Evolutionary conservation across 352 stramenopile genomes (phyloP).

Genomic region (Pythium oligandrum): DNA sequence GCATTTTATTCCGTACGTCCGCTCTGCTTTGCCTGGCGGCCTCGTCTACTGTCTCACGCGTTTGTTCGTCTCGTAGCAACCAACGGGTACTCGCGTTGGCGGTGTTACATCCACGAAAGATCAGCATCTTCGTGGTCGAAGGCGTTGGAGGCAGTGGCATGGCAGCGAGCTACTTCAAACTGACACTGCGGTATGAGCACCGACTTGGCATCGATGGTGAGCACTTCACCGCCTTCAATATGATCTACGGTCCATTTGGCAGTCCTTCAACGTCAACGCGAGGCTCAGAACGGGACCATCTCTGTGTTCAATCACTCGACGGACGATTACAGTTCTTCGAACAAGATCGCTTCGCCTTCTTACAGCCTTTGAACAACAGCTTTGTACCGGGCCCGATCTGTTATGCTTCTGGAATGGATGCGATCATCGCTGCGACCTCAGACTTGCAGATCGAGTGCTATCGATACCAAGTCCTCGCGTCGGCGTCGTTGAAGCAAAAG

Average conservation of each 20-base stretch:
- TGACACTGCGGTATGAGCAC: constrained; percentile 83
- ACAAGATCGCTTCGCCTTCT: constrained; percentile 86
- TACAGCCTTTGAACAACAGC: constrained; percentile 75
- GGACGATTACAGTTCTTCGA: constrained; percentile 90
- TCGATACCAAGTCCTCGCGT: constrained; percentile 78
- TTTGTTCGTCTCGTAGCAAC: constrained; percentile 28
- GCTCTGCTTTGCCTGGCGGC: neutral
- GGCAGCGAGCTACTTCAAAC: constrained; percentile 78
- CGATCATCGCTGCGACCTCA: constrained; percentile 74
- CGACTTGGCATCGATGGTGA: constrained; percentile 81
- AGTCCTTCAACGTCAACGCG: constrained; percentile 7
- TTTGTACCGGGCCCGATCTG: constrained; percentile 79
- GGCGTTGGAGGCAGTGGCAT: constrained; percentile 68
- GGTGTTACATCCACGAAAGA: constrained; percentile 78
- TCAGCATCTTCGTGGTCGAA: constrained; percentile 82
- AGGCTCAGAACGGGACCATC: constrained; percentile 52
- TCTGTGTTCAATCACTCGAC: constrained; percentile 91
- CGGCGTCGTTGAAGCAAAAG: constrained; percentile 63
- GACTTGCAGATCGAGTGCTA: constrained; percentile 87
- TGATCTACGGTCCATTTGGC: constrained; percentile 81
- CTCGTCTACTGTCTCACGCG: neutral
- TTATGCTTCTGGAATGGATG: constrained; percentile 77
- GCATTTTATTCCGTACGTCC: constrained; percentile 77
- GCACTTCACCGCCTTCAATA: constrained; percentile 90
- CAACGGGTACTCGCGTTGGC: constrained; percentile 62